A percentile compares a stretch with the other conserved stretches of the same genome.
phyloP scores from a whole-genome alignment of 164 flowering plant genomes.

The Tinospora cordifolia region DNA sequence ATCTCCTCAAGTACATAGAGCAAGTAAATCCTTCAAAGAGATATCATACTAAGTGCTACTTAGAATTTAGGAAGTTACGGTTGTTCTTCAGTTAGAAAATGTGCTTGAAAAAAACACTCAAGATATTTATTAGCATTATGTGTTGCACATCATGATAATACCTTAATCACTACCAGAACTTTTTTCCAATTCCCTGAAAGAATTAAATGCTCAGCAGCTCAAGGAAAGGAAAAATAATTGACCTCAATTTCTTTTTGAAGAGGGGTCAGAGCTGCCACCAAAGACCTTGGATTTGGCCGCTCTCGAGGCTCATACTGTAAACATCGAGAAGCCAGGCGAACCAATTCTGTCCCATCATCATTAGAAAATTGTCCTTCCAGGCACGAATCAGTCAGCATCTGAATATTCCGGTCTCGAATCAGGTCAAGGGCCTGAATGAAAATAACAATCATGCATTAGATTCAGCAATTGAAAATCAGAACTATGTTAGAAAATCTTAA shows the following conservation, averaged over 20 bases:
- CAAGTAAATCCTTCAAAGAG: no score
- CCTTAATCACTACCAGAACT: no score
- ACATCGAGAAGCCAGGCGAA: constrained; percentile 83
- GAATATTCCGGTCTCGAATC: constrained; percentile 76
- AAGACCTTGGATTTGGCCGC: constrained; percentile 76
- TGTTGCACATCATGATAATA: no score
- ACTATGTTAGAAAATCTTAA: not conserved
- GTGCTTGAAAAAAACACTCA: no score
- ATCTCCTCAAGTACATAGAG: no score
- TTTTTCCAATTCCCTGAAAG: not conserved
- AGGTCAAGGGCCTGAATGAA: constrained; percentile 76
- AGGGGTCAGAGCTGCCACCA: constrained; percentile 65
- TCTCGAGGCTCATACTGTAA: constrained; percentile 88
- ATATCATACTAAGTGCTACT: no score
- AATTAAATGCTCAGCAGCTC: not conserved
- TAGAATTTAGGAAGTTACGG: no score
- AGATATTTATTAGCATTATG: no score
- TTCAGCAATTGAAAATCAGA: not conserved
- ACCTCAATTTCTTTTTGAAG: constrained; percentile 88
- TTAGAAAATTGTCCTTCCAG: constrained; percentile 85
- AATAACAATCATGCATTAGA: constrained; percentile 8
- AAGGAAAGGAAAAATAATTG: constrained; percentile 7
- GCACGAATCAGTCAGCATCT: constrained; percentile 87
- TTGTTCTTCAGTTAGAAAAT: no score
- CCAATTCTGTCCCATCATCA: constrained; percentile 80